Conservation (phyloP, 2,329 filamentous ascomycete species). For the Aplosporella prunicola region DNA sequence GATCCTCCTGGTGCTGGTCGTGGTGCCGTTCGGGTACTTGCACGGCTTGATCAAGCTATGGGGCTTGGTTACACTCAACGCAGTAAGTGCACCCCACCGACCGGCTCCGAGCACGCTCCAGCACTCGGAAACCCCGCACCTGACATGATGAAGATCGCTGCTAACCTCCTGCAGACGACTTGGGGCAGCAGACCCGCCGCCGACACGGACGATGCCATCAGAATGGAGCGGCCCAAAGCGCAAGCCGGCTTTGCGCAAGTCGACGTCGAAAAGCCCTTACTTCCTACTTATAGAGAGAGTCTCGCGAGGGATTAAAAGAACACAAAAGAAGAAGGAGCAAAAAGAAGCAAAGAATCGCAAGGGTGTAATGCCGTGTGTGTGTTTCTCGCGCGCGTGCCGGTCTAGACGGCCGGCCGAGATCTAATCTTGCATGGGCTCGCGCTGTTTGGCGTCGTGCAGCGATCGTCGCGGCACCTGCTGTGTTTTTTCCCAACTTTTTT, state of each 20-base stretch:
- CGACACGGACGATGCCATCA: slow-evolving; percentile 55
- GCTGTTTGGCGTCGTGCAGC: slow-evolving; percentile 6
- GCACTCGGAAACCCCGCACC: slow-evolving; percentile 8
- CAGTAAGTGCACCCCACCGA: slow-evolving; percentile 19
- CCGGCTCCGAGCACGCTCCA: slow-evolving; percentile 2
- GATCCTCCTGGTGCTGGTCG: slow-evolving; percentile 63
- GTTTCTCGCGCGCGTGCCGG: slow-evolving; percentile 8
- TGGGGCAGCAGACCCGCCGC: slow-evolving; percentile 93
- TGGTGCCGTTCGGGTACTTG: slow-evolving; percentile 83
- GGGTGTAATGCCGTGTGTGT: no score
- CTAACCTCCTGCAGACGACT: slow-evolving; percentile 56
- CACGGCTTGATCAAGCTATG: slow-evolving; percentile 90
- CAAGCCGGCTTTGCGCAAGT: slow-evolving; percentile 1
- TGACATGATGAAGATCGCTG: not conserved
- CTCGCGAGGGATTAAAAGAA: no score
- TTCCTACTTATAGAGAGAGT: no score
- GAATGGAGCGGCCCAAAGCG: slow-evolving; percentile 19
- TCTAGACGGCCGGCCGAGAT: slow-evolving; percentile 5
- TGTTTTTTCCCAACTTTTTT: not conserved
- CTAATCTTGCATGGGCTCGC: slow-evolving; percentile 8
- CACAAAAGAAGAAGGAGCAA: no score
- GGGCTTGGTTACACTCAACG: slow-evolving; percentile 60
- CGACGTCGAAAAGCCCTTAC: slow-evolving; percentile 9
- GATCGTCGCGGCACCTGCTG: slow-evolving; percentile 5
- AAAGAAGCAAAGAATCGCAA: no score